Percentiles rank a stretch among this genome's conserved stretches.
Evolutionary conservation across 257 asterid genomes (phyloP).

Genomic region (Jaltomata sinuosa): DNA sequence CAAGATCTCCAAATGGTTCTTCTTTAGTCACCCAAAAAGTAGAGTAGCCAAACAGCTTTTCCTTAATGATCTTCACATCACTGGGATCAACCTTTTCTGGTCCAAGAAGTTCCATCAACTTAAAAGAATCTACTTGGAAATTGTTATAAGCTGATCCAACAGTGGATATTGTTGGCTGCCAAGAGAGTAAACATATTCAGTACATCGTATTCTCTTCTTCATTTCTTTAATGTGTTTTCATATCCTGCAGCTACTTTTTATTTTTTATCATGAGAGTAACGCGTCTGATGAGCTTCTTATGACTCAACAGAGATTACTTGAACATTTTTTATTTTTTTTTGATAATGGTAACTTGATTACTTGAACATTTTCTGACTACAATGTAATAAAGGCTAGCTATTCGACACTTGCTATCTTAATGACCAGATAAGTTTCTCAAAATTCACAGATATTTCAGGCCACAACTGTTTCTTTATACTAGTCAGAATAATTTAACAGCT

Average conservation of each 20-base stretch:
- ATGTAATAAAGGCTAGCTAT: not conserved
- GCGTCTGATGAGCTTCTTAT: not conserved
- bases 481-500: not conserved
- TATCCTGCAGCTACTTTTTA: not conserved
- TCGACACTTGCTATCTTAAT: not conserved
- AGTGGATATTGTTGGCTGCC: slow-evolving; percentile 43
- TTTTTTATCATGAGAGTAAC: not conserved
- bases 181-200: slow-evolving; percentile 9
- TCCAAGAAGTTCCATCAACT: slow-evolving; percentile 85
- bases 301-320: not conserved
- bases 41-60: slow-evolving; percentile 83
- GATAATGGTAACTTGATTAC: no score
- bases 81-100: slow-evolving; percentile 88
- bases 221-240: not conserved
- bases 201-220: slow-evolving; percentile 2
- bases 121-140: slow-evolving; percentile 89
- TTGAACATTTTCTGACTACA: not conserved
- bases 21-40: slow-evolving; percentile 93
- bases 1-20: slow-evolving; percentile 88
- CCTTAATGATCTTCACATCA: slow-evolving; percentile 73
- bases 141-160: slow-evolving; percentile 52
- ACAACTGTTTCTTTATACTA: not conserved
- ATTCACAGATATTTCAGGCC: not conserved
- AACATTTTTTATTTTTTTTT: no score
- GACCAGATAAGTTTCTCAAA: not conserved